A percentile compares a stretch with the other conserved stretches of the same genome.
Evolutionary conservation across 2,329 filamentous ascomycete genomes (phyloP).

Genomic region (Trichoderma aggressivum): DNA sequence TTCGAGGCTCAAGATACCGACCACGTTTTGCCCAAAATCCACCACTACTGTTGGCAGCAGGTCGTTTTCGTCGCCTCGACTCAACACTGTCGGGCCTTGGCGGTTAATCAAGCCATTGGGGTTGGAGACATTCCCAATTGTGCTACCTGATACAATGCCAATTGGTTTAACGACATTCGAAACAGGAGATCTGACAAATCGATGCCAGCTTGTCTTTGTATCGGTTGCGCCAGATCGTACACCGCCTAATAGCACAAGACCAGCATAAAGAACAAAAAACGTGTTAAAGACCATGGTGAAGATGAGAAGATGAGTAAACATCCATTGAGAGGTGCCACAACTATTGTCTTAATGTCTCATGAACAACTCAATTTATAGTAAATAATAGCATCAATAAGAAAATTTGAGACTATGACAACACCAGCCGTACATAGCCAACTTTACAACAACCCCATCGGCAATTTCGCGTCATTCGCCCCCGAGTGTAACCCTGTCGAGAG

Average conservation of each 20-base stretch:
- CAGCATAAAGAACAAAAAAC: background rate
- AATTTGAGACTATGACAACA: background rate
- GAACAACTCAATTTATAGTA: background rate
- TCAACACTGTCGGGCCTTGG: background rate
- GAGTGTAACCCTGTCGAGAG: background rate
- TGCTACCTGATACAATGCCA: background rate
- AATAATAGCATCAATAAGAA: background rate
- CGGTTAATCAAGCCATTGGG: background rate
- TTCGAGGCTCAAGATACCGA: conserved; percentile 39
- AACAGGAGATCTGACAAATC: background rate
- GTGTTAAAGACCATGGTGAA: background rate
- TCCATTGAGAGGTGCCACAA: background rate
- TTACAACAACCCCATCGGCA: background rate
- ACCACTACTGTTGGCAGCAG: conserved; percentile 36
- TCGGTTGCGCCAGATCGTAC: background rate
- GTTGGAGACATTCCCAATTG: conserved; percentile 6
- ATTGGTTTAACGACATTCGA: background rate
- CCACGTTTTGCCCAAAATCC: conserved; percentile 50
- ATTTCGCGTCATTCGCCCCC: conserved; percentile 6
- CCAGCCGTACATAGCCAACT: background rate
- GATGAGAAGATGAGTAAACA: background rate
- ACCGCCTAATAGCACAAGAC: background rate
- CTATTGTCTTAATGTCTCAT: background rate
- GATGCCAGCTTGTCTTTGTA: background rate
- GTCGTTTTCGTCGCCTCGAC: background rate